Evolutionary conservation across 139 green algal species (phyloP).

Genomic region (Astrephomene gubernaculifera): DNA sequence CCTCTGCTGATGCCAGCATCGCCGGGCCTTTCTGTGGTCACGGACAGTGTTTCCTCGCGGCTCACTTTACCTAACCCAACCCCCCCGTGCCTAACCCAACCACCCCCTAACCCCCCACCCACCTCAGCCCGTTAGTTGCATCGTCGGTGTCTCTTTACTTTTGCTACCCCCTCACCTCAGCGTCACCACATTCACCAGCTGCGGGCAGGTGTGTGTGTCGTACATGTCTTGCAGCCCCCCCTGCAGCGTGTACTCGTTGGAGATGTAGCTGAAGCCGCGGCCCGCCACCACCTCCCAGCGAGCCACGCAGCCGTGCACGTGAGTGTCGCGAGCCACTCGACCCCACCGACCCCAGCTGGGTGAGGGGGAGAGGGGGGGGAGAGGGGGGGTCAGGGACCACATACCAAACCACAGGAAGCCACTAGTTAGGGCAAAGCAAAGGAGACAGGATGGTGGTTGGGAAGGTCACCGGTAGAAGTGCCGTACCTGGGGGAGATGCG

Average conservation of each 20-base stretch:
- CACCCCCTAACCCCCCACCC: no score
- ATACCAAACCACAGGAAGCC: no score
- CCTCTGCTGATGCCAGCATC: no score
- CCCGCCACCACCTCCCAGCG: not conserved
- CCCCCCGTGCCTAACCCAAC: no score
- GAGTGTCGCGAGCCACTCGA: not conserved
- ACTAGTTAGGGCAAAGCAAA: not conserved
- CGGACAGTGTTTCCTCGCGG: no score
- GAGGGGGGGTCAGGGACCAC: not conserved
- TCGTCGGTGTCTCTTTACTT: no score
- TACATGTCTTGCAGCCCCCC: not conserved
- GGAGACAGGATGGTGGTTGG: not conserved
- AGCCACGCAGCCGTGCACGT: not conserved
- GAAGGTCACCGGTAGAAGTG: not conserved
- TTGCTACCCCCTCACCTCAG: constrained; percentile 22
- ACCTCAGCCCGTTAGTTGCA: no score
- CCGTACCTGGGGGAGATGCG: not conserved
- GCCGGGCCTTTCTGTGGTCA: no score
- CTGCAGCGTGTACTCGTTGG: constrained; percentile 40
- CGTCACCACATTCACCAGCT: constrained; percentile 29
- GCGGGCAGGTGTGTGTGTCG: constrained; percentile 20
- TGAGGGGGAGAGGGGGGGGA: not conserved
- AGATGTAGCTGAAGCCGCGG: not conserved
- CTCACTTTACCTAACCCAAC: no score
- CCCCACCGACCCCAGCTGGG: constrained; percentile 29